Conservation (phyloP, 1,284 basidiomycete species). For the Puccinia coronata region DNA sequence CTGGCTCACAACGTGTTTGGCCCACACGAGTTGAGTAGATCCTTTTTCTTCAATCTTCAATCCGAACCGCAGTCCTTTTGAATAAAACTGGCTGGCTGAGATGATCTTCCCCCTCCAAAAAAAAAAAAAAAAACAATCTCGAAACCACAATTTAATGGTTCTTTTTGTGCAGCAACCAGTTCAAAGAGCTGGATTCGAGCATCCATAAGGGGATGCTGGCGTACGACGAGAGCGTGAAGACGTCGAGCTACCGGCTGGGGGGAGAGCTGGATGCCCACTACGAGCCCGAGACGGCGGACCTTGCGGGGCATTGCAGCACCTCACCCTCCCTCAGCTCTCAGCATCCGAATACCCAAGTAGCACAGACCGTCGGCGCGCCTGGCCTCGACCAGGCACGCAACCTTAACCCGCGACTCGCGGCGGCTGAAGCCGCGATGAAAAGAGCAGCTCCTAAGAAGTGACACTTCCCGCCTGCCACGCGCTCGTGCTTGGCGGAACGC, state of each 20-base stretch:
- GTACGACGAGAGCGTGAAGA: slow-evolving; percentile 9
- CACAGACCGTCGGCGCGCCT: too few species aligned
- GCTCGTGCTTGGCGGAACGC: too few species aligned
- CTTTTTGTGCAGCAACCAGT: not conserved
- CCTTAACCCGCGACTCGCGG: too few species aligned
- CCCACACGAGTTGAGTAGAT: slow-evolving; percentile 29
- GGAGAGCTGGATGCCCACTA: slow-evolving; percentile 42
- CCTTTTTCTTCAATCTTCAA: not conserved
- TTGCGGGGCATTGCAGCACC: slow-evolving; percentile 29
- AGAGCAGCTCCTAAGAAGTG: too few species aligned
- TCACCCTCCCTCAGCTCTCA: too few species aligned
- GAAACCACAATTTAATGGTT: too few species aligned
- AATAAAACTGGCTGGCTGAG: too few species aligned
- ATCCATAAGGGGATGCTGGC: slow-evolving; percentile 38
- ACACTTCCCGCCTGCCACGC: too few species aligned
- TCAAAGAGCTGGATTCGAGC: slow-evolving; percentile 31
- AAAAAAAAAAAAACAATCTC: not conserved
- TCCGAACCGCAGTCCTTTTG: too few species aligned
- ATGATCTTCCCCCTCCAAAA: not conserved
- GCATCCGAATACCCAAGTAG: too few species aligned
- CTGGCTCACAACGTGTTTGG: slow-evolving; percentile 37
- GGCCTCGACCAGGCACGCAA: too few species aligned
- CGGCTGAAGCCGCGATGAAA: too few species aligned
- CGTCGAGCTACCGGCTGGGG: slow-evolving; percentile 33
- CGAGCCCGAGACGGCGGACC: slow-evolving; percentile 11